Evolutionary conservation across 306 rosid species (phyloP), one percentile per base, ranked within the genome.

Genomic region (Vigna radiata): DNA sequence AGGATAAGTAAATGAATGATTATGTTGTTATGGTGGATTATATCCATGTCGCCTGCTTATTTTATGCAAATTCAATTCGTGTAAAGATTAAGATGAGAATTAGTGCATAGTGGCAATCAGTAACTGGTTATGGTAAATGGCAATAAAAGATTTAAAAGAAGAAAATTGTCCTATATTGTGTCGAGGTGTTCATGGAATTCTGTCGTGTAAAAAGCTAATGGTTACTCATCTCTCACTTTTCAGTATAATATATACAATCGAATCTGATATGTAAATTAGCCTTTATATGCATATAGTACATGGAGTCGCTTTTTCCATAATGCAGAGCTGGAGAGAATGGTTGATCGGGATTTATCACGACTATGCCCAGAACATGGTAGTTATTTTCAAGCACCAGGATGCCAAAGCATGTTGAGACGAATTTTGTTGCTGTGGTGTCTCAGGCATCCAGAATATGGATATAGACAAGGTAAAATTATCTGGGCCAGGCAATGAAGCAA

Each of bases 301-400:
- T 96, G 99, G 99, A 86, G 99, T 82, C 99, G 94, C 46, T 92
- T 96, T 87, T 96, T 96, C 60, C 93, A 96, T 53, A 92, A 81
- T 83, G 99, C 93, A 0, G 98, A 96, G 86, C 87, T 96, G 82
- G 98, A 93, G 88, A 93, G 89, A 85, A 89, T 93, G 96, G 99
- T 96, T 84, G 97, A 92, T 74, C 97, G 91, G 84, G 99, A 96
- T 85, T 88, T 96, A 60, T 91, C 99, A 29, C 97, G 99, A 29
- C 78, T 96, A 72, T 96, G 91, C 78, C 99, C 99, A 17, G 99
- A 96, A 80, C 97, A 86, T 72, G 99, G 93, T 44, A 92, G 90
- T 90, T 96, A 85, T 80, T 96, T 96, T 86, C 99, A 96, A 81
- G 91, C 98, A 49, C 80, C 91, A 6, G 96, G 94, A 85, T 96